phyloP scores from a whole-genome alignment of 2,329 filamentous ascomycete genomes.

The Neospermospora avenae region DNA sequence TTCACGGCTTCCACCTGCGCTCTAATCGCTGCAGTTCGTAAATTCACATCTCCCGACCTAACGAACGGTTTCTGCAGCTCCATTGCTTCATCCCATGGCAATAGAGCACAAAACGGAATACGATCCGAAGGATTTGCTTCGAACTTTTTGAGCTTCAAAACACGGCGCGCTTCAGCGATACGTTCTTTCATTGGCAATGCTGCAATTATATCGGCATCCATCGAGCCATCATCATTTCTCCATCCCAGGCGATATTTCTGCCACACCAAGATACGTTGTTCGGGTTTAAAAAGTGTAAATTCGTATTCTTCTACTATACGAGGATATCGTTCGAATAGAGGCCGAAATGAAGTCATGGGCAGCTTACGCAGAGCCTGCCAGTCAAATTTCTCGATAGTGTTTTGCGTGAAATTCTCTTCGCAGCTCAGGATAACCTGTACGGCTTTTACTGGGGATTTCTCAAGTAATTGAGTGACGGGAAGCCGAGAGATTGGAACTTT shows the following conservation, averaged over 20 bases:
- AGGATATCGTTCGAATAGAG: constrained; percentile 10
- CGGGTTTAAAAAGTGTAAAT: constrained; percentile 54
- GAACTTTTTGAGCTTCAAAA: constrained; percentile 11
- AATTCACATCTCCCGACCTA: constrained; percentile 7
- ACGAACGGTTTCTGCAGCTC: constrained; percentile 13
- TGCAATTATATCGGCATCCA: background rate
- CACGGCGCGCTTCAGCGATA: constrained; percentile 12
- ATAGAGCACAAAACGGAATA: constrained; percentile 13
- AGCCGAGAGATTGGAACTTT: constrained; percentile 8
- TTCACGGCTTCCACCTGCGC: constrained; percentile 10
- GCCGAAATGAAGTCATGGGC: background rate
- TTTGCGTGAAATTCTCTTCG: background rate
- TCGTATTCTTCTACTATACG: constrained; percentile 39
- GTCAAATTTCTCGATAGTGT: background rate
- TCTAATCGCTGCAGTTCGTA: constrained; percentile 4
- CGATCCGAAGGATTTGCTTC: background rate
- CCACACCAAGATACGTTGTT: constrained; percentile 8
- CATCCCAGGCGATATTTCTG: constrained; percentile 2
- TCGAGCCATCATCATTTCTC: constrained; percentile 4
- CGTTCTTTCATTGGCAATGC: constrained; percentile 7
- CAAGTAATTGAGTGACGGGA: background rate
- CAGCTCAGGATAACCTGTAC: constrained; percentile 4
- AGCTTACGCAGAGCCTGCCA: constrained; percentile 4
- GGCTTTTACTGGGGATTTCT: constrained; percentile 3
- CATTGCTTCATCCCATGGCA: constrained; percentile 20